Evolutionary conservation across 345 rosid species (phyloP).

Genomic region (Euclidium syriacum): DNA sequence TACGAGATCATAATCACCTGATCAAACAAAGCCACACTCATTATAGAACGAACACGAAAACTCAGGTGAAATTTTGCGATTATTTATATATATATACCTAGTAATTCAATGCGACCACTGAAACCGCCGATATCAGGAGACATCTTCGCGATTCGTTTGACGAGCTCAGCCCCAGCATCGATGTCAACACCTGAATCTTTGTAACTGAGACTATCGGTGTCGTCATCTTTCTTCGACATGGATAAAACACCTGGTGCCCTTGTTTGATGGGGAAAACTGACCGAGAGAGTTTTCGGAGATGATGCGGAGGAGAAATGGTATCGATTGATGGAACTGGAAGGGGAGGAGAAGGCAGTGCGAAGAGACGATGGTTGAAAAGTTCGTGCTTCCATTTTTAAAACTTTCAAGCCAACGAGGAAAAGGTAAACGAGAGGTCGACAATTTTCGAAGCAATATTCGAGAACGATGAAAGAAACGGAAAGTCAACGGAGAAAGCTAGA

Average conservation of each 20-base stretch:
- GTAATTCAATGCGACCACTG: slow-evolving; percentile 77
- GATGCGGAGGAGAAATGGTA: slow-evolving; percentile 16
- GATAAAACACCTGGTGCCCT: slow-evolving; percentile 9
- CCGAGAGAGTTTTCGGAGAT: neutral
- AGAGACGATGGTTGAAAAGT: slow-evolving; percentile 26
- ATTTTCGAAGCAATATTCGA: no score
- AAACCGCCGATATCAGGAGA: slow-evolving; percentile 93
- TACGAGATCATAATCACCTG: slow-evolving; percentile 87
- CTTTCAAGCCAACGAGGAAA: no score
- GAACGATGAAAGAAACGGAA: no score
- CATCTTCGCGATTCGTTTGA: slow-evolving; percentile 77
- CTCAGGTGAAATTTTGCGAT: neutral
- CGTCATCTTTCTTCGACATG: slow-evolving; percentile 25
- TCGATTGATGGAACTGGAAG: slow-evolving; percentile 15
- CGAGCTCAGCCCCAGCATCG: slow-evolving; percentile 91
- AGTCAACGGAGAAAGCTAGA: no score
- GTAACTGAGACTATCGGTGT: slow-evolving; percentile 47
- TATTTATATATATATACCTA: slow-evolving; percentile 46
- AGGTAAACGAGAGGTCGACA: no score
- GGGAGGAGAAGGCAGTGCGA: neutral
- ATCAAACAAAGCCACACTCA: slow-evolving; percentile 2
- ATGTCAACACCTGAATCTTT: slow-evolving; percentile 93
- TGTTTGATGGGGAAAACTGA: slow-evolving; percentile 13
- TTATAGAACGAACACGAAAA: neutral
- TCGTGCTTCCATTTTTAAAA: slow-evolving; percentile 19